Base-by-base conservation (phyloP, 306 rosid species). In the Ormosia semicastrata region DNA sequence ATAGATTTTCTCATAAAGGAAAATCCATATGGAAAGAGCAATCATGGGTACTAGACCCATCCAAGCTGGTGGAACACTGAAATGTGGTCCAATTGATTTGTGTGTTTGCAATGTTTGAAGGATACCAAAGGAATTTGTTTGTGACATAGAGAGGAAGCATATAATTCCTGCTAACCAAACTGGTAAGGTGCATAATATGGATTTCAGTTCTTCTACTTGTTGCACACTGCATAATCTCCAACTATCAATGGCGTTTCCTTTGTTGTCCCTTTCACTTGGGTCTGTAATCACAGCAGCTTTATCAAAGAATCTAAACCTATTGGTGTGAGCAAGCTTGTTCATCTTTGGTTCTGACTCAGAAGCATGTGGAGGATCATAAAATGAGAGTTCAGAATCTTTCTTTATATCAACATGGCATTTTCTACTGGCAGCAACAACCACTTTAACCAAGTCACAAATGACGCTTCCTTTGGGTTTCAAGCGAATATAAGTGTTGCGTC, bases 51-150 rank as follows among this genome's bases (percentile, higher is more conserved):
- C 72, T 34, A 92, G 82, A 6, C 89, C 85, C 84, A 88, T 84
- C 91, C 89, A 89, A 6, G 93, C 93, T 34, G 93, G 93, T 40
- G 97, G 97, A 75, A 92, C 33, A 32, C 65, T 59, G 66, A 90
- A 89, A 17, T 66, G 41, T 15, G 59, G 14, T 58, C 93, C 94
- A 3, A 82, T 59, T 8, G 59, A 56, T 75, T 75, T 89, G 78
- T 86, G 43, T 84, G 88, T 83, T 78, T 92, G 93, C 44, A 86
- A 11, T 3, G 90, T 86, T 82, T 92, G 94, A 49, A 92, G 82
- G 47, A 82, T 82, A n/a, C 95, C 90, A 8, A 84, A 92, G 1
- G 92, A 76, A 14, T 54, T 33, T 65, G 85, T 80, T 79, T 92
- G 97, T 11, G 65, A 74, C 93, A 86, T 88, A 7, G 85, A 41